Percentiles rank a stretch among this genome's conserved stretches.
Conservation (phyloP, 768 basidiomycete species). For the Cantharellus anzutake region DNA sequence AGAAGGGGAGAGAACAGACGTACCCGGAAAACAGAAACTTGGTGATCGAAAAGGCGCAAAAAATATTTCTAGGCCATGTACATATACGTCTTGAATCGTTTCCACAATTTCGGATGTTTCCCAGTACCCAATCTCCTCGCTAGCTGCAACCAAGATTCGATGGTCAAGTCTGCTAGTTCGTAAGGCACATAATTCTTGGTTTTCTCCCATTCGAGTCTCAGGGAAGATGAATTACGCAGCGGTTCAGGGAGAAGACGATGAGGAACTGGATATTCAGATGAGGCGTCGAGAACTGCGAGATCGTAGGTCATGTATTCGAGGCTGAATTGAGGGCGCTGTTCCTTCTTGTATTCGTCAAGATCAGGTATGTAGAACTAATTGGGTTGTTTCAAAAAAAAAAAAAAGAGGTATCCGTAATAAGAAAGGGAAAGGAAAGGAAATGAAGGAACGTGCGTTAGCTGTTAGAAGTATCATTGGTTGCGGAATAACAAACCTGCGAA, state of each 20-base stretch:
- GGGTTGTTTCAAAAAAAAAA: constrained; percentile 1
- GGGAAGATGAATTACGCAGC: constrained; percentile 16
- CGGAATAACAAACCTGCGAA: constrained; percentile 40
- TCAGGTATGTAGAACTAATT: constrained; percentile 47
- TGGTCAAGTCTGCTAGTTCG: constrained; percentile 55
- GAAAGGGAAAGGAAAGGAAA: constrained; percentile 38
- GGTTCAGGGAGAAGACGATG: constrained; percentile 31
- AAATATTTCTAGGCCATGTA: constrained; percentile 29
- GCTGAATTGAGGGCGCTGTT: constrained; percentile 38
- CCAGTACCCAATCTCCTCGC: constrained; percentile 31
- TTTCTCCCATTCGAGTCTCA: not conserved
- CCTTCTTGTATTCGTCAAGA: constrained; percentile 29
- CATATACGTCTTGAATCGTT: constrained; percentile 55
- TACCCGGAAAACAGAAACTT: no score
- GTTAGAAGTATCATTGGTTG: not conserved
- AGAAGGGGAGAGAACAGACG: no score
- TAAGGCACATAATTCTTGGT: constrained; percentile 41
- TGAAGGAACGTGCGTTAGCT: constrained; percentile 1
- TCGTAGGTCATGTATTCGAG: constrained; percentile 63
- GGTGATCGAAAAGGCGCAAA: no score
- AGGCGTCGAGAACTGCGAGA: constrained; percentile 24
- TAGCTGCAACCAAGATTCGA: constrained; percentile 50
- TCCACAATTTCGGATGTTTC: constrained; percentile 27
- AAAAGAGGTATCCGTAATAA: not conserved
- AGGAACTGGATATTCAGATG: constrained; percentile 32